Evolutionary conservation across 2,329 filamentous ascomycete genomes (phyloP).

Genomic region (Talaromyces amestolkiae): DNA sequence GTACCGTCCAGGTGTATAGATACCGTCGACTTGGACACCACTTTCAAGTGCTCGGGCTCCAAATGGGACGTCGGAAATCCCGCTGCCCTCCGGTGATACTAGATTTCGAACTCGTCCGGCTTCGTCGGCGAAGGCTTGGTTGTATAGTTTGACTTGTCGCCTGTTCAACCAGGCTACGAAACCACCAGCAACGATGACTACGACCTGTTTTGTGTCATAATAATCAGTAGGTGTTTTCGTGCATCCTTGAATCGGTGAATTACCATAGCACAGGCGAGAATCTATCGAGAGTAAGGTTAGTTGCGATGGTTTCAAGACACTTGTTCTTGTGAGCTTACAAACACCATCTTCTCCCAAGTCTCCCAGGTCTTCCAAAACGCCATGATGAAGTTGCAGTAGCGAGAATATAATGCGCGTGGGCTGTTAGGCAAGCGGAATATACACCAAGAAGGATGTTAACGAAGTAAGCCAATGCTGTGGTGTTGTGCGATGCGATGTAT

Average conservation of each 20-base stretch:
- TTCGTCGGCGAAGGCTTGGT: slow-evolving; percentile 65
- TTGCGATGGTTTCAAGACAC: too few relatives aligned
- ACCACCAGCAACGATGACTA: slow-evolving; percentile 67
- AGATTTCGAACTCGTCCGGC: slow-evolving; percentile 52
- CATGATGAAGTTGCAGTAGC: slow-evolving; percentile 26
- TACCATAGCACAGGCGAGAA: slow-evolving; percentile 69
- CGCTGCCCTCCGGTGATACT: slow-evolving; percentile 50
- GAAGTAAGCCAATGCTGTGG: neutral
- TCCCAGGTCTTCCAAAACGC: slow-evolving; percentile 68
- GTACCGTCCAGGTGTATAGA: slow-evolving; percentile 65
- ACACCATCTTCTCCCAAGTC: slow-evolving; percentile 86
- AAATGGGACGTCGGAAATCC: slow-evolving; percentile 69
- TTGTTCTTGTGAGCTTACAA: slow-evolving; percentile 53
- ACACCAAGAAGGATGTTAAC: slow-evolving; percentile 3
- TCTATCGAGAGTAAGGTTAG: slow-evolving; percentile 48
- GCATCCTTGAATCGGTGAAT: neutral
- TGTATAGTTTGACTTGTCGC: slow-evolving; percentile 60
- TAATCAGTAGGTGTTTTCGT: slow-evolving; percentile 27
- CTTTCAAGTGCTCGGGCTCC: slow-evolving; percentile 81
- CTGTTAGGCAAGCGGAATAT: neutral
- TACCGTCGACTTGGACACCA: slow-evolving; percentile 79
- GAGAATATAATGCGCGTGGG: neutral
- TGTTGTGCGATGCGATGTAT: neutral
- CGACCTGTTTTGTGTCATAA: slow-evolving; percentile 38
- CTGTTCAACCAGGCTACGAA: slow-evolving; percentile 59